Conservation (phyloP, 139 green algal genomes). For the Monoraphidium neglectum region DNA sequence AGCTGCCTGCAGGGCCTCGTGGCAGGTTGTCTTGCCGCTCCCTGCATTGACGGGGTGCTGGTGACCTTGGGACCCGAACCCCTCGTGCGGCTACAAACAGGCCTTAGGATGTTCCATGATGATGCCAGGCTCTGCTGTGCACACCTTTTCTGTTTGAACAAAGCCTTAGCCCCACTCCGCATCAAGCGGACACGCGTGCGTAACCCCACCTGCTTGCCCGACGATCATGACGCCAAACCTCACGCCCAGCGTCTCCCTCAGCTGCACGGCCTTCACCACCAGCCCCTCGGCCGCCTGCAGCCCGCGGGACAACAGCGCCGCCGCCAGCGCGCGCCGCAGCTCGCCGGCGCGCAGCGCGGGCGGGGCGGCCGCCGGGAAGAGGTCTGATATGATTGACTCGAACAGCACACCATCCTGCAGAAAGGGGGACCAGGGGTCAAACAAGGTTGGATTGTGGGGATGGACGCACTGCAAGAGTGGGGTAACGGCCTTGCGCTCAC, state of each 20-base stretch:
- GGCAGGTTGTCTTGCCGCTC: constrained; percentile 72
- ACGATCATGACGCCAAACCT: constrained; percentile 88
- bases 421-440: too few species aligned
- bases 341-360: constrained; percentile 1
- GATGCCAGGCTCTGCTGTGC: too few species aligned
- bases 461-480: too few species aligned
- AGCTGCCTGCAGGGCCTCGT: constrained; percentile 52
- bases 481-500: too few species aligned
- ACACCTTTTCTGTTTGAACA: too few species aligned
- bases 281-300: constrained; percentile 39
- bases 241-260: constrained; percentile 83
- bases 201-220: constrained; percentile 60
- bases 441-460: too few species aligned
- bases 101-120: too few species aligned
- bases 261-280: constrained; percentile 63
- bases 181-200: too few species aligned
- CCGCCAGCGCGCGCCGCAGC: constrained; percentile 21
- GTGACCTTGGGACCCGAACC: too few species aligned
- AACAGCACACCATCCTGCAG: constrained; percentile 73
- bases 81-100: too few species aligned
- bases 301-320: constrained; percentile 2
- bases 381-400: constrained; percentile 73
- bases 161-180: too few species aligned
- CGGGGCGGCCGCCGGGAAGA: constrained; percentile 74
- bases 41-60: too few species aligned